Conservation (phyloP, 768 basidiomycete species). For the Macrolepiota dolichaula region DNA sequence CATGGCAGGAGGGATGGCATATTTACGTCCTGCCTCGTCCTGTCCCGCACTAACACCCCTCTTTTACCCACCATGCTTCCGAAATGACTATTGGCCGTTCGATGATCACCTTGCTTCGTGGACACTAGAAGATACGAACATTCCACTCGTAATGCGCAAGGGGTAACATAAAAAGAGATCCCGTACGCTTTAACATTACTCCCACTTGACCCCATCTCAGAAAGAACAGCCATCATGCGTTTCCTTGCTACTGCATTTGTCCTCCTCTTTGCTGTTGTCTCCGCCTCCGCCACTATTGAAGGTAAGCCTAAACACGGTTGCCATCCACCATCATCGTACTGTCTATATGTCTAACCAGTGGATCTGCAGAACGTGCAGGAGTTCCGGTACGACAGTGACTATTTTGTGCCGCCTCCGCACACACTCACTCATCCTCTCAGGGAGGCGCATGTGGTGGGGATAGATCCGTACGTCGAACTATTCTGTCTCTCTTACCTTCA, state of each 20-base stretch:
- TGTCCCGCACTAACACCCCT: slow-evolving; percentile 2
- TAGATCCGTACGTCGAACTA: not conserved
- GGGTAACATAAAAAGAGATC: not conserved
- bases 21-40: not conserved
- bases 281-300: not conserved
- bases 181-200: not conserved
- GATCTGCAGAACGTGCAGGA: not conserved
- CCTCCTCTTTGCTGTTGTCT: not conserved
- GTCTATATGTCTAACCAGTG: not conserved
- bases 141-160: not conserved
- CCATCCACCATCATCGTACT: no score
- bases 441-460: not conserved
- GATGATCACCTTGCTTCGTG: not conserved
- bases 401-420: not conserved
- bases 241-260: not conserved
- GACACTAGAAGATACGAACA: not conserved
- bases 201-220: not conserved
- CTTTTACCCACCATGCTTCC: not conserved
- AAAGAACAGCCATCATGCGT: not conserved
- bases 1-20: not conserved
- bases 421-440: not conserved
- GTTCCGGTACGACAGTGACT: not conserved
- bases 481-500: not conserved
- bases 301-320: not conserved
- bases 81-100: not conserved